Percentiles rank a stretch among this genome's conserved stretches.
Evolutionary conservation across 345 rosid species (phyloP).

Genomic region (Citrus maxima): DNA sequence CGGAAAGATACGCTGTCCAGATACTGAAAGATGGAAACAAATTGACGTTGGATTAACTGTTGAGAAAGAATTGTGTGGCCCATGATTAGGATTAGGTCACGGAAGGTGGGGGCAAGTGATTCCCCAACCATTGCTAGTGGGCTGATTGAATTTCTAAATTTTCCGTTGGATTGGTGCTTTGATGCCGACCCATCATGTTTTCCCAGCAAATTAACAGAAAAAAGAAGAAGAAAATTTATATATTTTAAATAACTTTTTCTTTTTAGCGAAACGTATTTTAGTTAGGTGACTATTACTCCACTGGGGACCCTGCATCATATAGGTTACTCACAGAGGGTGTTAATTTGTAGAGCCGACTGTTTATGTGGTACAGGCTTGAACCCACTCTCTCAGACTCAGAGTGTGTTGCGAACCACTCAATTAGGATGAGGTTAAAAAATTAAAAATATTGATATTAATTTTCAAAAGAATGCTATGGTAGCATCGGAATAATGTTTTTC

Average conservation of each 20-base stretch:
- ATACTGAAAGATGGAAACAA: slow-evolving; percentile 1
- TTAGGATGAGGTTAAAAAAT: too few relatives aligned
- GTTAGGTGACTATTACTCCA: too few relatives aligned
- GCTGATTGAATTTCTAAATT: slow-evolving; percentile 2
- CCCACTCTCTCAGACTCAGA: too few relatives aligned
- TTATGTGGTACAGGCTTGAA: too few relatives aligned
- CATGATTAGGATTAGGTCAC: neutral
- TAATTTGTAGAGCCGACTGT: too few relatives aligned
- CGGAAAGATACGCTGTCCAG: neutral
- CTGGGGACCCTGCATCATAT: too few relatives aligned
- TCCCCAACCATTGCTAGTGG: slow-evolving; percentile 38
- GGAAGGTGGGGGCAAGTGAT: slow-evolving; percentile 35
- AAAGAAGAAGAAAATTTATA: neutral
- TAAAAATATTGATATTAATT: too few relatives aligned
- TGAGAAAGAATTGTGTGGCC: slow-evolving; percentile 4
- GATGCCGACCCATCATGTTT: slow-evolving; percentile 23
- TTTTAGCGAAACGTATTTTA: too few relatives aligned
- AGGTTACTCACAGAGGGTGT: too few relatives aligned
- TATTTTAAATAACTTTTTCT: neutral
- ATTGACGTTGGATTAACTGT: slow-evolving; percentile 18
- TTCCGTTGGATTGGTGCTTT: slow-evolving; percentile 12
- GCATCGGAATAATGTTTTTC: too few relatives aligned
- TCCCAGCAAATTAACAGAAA: neutral
- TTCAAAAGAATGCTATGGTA: too few relatives aligned
- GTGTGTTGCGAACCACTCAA: too few relatives aligned